Percentiles rank a stretch among this genome's conserved stretches.
Conservation (phyloP, 345 rosid genomes). For the Alliaria petiolata region DNA sequence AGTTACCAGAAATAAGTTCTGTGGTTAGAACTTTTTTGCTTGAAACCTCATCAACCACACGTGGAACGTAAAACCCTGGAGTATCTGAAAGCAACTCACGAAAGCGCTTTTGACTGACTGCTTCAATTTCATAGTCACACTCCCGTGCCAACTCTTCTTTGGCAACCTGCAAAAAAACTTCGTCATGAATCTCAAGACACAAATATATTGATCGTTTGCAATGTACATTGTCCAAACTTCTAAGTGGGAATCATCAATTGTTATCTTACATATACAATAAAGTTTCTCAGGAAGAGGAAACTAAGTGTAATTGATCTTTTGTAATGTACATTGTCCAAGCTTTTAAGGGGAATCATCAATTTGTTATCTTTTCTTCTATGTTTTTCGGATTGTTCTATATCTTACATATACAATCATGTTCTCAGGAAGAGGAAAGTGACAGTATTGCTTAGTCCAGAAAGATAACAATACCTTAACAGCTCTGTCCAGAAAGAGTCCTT, state of each 20-base stretch:
- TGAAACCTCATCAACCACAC: slow-evolving; percentile 69
- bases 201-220: background rate
- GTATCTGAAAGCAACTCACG: slow-evolving; percentile 47
- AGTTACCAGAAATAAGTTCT: slow-evolving; percentile 78
- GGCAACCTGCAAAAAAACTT: slow-evolving; percentile 58
- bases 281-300: no score
- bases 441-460: background rate
- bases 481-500: slow-evolving; percentile 88
- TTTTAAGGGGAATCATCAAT: no score
- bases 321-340: no score
- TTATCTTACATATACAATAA: no score
- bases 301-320: no score
- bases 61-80: slow-evolving; percentile 74
- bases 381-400: no score
- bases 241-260: no score
- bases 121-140: slow-evolving; percentile 91
- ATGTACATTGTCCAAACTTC: background rate
- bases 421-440: background rate
- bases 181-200: background rate
- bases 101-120: slow-evolving; percentile 78
- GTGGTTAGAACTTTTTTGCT: slow-evolving; percentile 80
- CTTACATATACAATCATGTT: slow-evolving; percentile 3
- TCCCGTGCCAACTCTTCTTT: slow-evolving; percentile 88
- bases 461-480: slow-evolving; percentile 72
- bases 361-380: background rate